These are phyloP conservation scores for Grifola frondosa DNA, from an alignment of 1,284 basidiomycete genomes.

Conservation along the genomic window DNA sequence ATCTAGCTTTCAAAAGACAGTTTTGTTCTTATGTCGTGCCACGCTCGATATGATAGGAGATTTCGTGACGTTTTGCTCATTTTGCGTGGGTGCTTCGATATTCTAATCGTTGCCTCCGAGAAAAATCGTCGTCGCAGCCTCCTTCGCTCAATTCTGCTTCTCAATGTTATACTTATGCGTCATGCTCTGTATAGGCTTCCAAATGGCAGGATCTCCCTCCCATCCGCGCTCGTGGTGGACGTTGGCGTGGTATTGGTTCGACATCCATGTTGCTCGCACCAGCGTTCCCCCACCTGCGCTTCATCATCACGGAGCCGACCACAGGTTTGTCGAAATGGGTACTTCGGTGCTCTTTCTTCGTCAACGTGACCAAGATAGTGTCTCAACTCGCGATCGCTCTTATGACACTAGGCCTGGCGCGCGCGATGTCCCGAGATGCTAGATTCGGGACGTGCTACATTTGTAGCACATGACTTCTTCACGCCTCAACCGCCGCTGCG, in stretches of 20 bases:
- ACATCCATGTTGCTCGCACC: constrained; percentile 65
- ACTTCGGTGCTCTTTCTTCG: constrained; percentile 37
- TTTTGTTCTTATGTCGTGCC: neutral
- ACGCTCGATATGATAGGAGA: too few species aligned
- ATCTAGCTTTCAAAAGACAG: neutral
- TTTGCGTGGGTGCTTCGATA: neutral
- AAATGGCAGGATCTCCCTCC: constrained; percentile 59
- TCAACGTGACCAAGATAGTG: neutral
- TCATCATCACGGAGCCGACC: constrained; percentile 71
- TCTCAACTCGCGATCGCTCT: neutral
- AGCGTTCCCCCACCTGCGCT: constrained; percentile 51
- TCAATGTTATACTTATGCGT: neutral
- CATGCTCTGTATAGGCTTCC: constrained; percentile 66
- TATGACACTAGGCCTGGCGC: constrained; percentile 50
- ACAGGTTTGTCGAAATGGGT: constrained; percentile 62
- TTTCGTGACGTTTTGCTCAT: neutral
- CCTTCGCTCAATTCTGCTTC: neutral
- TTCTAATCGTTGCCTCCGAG: too few species aligned
- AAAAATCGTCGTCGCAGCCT: neutral
- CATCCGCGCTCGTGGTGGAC: constrained; percentile 59
- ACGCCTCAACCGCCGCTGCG: constrained; percentile 49
- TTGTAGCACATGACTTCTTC: constrained; percentile 77
- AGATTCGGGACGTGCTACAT: constrained; percentile 51
- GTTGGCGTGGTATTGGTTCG: constrained; percentile 76
- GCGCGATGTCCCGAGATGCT: constrained; percentile 60